Evolutionary conservation across 2,329 filamentous ascomycete genomes (phyloP).

Genomic region (Cladosporium sp.): DNA sequence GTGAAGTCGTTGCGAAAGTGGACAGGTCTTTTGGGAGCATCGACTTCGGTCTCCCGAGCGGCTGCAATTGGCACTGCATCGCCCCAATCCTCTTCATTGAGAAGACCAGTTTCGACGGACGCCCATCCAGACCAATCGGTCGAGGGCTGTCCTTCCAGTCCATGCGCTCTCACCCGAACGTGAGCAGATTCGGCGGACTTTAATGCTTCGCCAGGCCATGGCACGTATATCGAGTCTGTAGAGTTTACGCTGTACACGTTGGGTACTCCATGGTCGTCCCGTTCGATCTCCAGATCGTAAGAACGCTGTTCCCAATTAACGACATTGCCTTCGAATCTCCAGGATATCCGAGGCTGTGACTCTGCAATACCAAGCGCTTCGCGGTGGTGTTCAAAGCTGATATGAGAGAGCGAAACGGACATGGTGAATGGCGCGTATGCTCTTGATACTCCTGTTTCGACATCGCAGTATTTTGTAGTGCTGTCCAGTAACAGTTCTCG

Average conservation of each 20-base stretch:
- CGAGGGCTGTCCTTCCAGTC: conserved; percentile 1
- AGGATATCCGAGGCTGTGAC: conserved; percentile 5
- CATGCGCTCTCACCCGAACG: conserved; percentile 6
- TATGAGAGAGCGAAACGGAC: conserved; percentile 7
- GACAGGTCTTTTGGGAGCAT: background rate
- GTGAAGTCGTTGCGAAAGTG: conserved; percentile 1
- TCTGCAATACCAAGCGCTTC: conserved; percentile 8
- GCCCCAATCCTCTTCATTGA: conserved; percentile 3
- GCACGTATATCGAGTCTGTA: conserved; percentile 4
- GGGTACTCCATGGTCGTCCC: background rate
- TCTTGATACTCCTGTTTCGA: background rate
- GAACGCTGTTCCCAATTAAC: conserved; percentile 6
- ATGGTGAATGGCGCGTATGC: background rate
- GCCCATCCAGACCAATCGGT: conserved; percentile 9
- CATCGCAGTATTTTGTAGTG: background rate
- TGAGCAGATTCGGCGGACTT: conserved; percentile 4
- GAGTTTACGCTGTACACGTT: conserved; percentile 3
- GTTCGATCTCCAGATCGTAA: conserved; percentile 3
- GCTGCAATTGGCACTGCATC: conserved; percentile 9
- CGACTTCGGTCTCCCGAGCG: conserved; percentile 1
- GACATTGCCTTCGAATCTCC: conserved; percentile 11
- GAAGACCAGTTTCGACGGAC: conserved; percentile 4
- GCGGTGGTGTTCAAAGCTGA: conserved; percentile 8
- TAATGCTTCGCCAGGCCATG: conserved; percentile 2
- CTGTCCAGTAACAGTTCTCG: background rate